Percentiles rank a stretch among this genome's conserved stretches.
Evolutionary conservation across 345 rosid genomes (phyloP).

Genomic region (Linum trigynum): DNA sequence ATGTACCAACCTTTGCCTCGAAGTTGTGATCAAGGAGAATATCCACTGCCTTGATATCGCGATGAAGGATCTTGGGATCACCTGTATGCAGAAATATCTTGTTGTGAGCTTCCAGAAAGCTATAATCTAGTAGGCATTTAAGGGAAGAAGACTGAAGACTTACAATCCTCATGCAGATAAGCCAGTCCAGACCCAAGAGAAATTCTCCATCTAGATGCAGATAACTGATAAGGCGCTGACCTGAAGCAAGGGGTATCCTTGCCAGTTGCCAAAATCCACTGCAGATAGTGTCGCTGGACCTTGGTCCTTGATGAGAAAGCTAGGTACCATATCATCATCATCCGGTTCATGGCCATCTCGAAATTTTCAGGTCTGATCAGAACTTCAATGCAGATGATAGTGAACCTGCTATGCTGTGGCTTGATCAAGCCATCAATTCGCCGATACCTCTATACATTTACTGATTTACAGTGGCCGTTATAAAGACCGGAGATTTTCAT

Average conservation of each 20-base stretch:
- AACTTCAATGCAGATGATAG: neutral
- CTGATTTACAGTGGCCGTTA: neutral
- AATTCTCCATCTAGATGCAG: constrained; percentile 11
- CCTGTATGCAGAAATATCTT: constrained; percentile 4
- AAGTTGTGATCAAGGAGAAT: constrained; percentile 19
- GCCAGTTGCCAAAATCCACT: too few species aligned
- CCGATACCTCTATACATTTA: neutral
- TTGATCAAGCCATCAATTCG: too few species aligned
- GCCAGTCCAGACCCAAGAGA: constrained; percentile 20
- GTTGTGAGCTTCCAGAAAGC: too few species aligned
- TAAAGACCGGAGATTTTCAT: neutral
- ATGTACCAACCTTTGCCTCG: constrained; percentile 14
- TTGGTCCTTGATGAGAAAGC: neutral
- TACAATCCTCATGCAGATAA: constrained; percentile 21
- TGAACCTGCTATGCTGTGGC: neutral
- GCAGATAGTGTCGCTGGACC: neutral
- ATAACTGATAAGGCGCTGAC: neutral
- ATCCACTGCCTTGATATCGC: constrained; percentile 18
- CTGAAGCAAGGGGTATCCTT: neutral
- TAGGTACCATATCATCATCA: neutral
- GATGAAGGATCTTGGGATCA: constrained; percentile 18
- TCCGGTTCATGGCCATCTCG: neutral
- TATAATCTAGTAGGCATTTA: too few species aligned
- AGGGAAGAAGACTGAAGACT: constrained; percentile 1
- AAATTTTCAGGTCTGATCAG: neutral